These are phyloP conservation scores for Auricularia sp. DNA, from an alignment of 768 basidiomycete species.

Conservation along the genomic window DNA sequence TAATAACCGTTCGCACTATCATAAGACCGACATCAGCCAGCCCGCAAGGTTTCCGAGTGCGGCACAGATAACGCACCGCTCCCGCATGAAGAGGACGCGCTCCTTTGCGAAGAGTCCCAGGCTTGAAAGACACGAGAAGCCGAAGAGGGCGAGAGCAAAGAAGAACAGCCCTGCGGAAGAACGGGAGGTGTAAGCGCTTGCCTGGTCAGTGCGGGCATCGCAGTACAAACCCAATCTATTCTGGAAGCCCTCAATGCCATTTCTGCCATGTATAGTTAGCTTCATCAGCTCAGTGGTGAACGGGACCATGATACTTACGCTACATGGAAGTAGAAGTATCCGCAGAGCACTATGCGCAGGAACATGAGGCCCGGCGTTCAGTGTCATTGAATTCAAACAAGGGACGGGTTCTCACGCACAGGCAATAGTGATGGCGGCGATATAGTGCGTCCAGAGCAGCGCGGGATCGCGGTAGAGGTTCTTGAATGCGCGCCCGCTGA, in stretches of 20 bases:
- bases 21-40: slow-evolving; percentile 2
- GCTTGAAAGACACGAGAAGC: slow-evolving; percentile 92
- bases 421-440: slow-evolving; percentile 73
- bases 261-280: slow-evolving; percentile 26
- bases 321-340: slow-evolving; percentile 85
- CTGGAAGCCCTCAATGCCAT: slow-evolving; percentile 96
- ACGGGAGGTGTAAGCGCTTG: background rate
- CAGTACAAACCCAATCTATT: slow-evolving; percentile 63
- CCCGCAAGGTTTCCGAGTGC: background rate
- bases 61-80: slow-evolving; percentile 46
- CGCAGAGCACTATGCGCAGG: slow-evolving; percentile 61
- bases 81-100: slow-evolving; percentile 94
- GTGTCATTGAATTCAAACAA: slow-evolving; percentile 2
- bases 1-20: slow-evolving; percentile 93
- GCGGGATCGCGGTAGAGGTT: slow-evolving; percentile 94
- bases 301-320: slow-evolving; percentile 37
- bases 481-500: slow-evolving; percentile 96
- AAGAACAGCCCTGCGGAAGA: slow-evolving; percentile 71
- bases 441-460: slow-evolving; percentile 82
- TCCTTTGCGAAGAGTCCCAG: slow-evolving; percentile 91
- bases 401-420: slow-evolving; percentile 35
- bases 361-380: background rate
- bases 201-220: background rate
- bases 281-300: background rate
- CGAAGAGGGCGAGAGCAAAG: slow-evolving; percentile 93